phyloP scores from a whole-genome alignment of 83 land plant genomes.

The Picea engelmannii region DNA sequence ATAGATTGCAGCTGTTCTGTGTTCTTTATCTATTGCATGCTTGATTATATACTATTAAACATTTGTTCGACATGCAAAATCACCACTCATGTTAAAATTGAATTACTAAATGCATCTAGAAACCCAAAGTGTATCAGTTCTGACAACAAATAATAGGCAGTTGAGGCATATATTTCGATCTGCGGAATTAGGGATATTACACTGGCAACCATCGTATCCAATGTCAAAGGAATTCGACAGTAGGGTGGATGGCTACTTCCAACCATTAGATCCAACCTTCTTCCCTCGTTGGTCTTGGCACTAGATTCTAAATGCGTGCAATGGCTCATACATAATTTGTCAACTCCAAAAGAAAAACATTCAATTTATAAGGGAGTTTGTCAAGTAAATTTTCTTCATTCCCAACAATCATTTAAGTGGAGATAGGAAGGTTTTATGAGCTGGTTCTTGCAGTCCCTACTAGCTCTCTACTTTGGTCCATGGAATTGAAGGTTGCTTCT shows the following conservation, averaged over 20 bases:
- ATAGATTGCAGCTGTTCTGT: too few relatives aligned
- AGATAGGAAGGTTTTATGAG: neutral
- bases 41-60: too few relatives aligned
- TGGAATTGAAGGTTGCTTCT: neutral
- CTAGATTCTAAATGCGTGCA: neutral
- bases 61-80: too few relatives aligned
- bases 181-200: too few relatives aligned
- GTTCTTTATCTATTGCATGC: too few relatives aligned
- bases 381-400: too few relatives aligned
- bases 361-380: neutral
- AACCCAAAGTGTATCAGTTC: too few relatives aligned
- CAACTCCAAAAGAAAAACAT: neutral
- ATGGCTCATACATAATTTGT: neutral
- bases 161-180: too few relatives aligned
- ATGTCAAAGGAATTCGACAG: neutral
- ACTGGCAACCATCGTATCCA: neutral
- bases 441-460: neutral
- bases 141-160: too few relatives aligned
- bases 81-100: too few relatives aligned
- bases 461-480: neutral
- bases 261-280: neutral
- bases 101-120: too few relatives aligned
- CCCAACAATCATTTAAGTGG: neutral
- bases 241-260: neutral
- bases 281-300: neutral